phyloP scores from a whole-genome alignment of 495 filamentous ascomycete genomes.

The Aspergillus sparsus region DNA sequence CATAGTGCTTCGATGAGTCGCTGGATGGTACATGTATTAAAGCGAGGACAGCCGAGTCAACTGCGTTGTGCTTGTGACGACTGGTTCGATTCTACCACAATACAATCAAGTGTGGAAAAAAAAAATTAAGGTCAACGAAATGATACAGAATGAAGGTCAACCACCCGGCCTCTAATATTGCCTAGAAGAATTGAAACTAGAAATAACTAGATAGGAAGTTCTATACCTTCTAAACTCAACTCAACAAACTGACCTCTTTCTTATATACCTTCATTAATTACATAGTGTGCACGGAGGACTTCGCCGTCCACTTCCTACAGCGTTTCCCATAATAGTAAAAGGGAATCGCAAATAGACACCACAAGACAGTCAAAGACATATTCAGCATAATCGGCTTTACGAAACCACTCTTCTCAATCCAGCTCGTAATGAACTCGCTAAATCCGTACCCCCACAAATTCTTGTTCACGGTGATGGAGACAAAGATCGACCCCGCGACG shows the following conservation, averaged over 20 bases:
- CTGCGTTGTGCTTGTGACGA: too few species aligned
- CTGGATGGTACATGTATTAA: too few species aligned
- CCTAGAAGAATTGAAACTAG: too few species aligned
- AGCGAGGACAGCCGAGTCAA: too few species aligned
- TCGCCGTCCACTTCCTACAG: constrained; percentile 55
- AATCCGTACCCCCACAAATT: constrained; percentile 59
- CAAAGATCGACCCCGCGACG: constrained; percentile 59
- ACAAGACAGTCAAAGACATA: constrained; percentile 53
- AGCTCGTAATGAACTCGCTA: constrained; percentile 49
- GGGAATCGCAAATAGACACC: constrained; percentile 53
- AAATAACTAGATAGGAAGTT: too few species aligned
- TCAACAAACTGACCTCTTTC: background rate
- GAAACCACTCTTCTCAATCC: constrained; percentile 38
- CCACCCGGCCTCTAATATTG: too few species aligned
- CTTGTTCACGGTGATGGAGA: constrained; percentile 62
- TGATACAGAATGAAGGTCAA: too few species aligned
- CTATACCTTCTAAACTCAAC: background rate
- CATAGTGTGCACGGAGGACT: constrained; percentile 56
- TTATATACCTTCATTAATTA: constrained; percentile 18
- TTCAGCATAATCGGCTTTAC: constrained; percentile 55
- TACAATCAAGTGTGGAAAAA: too few species aligned
- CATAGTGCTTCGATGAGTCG: too few species aligned
- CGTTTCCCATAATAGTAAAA: constrained; percentile 61
- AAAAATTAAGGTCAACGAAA: too few species aligned
- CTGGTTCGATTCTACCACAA: too few species aligned